phyloP scores from a whole-genome alignment of 805 yeast genomes.

The Lachancea sp. region DNA sequence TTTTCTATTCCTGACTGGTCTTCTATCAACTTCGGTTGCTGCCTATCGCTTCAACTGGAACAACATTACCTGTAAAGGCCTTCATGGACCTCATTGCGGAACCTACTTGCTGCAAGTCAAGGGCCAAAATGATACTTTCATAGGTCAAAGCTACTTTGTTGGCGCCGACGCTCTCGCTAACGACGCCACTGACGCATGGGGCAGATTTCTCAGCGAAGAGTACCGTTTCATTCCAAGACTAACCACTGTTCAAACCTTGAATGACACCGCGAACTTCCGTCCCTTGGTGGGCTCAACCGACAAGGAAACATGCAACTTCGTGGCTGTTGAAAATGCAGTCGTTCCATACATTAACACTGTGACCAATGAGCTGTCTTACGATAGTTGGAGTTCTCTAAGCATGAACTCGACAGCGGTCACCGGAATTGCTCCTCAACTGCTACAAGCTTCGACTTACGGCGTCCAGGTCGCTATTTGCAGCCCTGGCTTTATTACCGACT shows the following conservation, averaged over 20 bases:
- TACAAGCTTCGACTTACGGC: slow-evolving; percentile 13
- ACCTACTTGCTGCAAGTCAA: slow-evolving; percentile 13
- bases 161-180: slow-evolving; percentile 13
- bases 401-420: slow-evolving; percentile 8
- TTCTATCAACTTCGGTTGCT: slow-evolving; percentile 5
- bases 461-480: slow-evolving; percentile 15
- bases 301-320: slow-evolving; percentile 13
- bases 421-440: slow-evolving; percentile 12
- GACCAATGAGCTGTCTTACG: slow-evolving; percentile 13
- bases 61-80: slow-evolving; percentile 11
- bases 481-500: slow-evolving; percentile 10
- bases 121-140: slow-evolving; percentile 10
- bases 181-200: slow-evolving; percentile 13
- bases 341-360: slow-evolving; percentile 12
- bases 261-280: slow-evolving; percentile 13
- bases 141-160: slow-evolving; percentile 13
- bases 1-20: not conserved
- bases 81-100: slow-evolving; percentile 16
- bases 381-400: slow-evolving; percentile 11
- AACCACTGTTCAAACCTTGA: slow-evolving; percentile 13
- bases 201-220: slow-evolving; percentile 11
- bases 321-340: slow-evolving; percentile 11
- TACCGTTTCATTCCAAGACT: slow-evolving; percentile 11
- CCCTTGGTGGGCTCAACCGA: slow-evolving; percentile 13
- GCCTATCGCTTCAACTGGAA: slow-evolving; percentile 13